These are phyloP conservation scores for Saturnispora mendoncae DNA, from an alignment of 805 yeast genomes.

Conservation along the genomic window DNA sequence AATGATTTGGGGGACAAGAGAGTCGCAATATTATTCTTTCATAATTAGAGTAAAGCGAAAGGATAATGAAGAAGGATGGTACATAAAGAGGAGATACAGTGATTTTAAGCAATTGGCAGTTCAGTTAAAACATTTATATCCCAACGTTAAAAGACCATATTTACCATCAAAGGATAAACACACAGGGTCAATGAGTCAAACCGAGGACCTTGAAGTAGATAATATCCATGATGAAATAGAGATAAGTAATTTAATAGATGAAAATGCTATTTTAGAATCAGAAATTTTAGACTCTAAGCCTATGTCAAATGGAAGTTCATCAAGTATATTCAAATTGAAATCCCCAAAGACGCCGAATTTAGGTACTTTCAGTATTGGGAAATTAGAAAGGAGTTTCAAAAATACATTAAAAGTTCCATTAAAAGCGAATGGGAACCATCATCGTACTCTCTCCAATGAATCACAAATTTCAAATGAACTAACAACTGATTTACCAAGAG, in stretches of 20 bases:
- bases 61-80: constrained; percentile 30
- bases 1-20: constrained; percentile 19
- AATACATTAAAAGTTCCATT: constrained; percentile 13
- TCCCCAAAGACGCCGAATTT: constrained; percentile 6
- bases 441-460: constrained; percentile 1
- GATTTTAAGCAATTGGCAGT: constrained; percentile 57
- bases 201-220: no score
- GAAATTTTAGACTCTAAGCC: not conserved
- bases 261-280: not conserved
- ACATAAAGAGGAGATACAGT: constrained; percentile 53
- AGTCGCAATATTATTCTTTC: constrained; percentile 33
- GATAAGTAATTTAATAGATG: constrained; percentile 3
- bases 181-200: constrained; percentile 17
- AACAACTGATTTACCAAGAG: constrained; percentile 36
- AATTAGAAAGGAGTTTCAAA: constrained; percentile 19
- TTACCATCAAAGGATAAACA: constrained; percentile 28
- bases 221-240: not conserved
- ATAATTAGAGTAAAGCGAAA: constrained; percentile 37
- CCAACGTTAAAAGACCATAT: constrained; percentile 51
- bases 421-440: not conserved
- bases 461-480: no score
- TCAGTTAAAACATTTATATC: constrained; percentile 46
- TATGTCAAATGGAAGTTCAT: not conserved
- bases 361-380: constrained; percentile 12
- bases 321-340: constrained; percentile 3